Base-by-base conservation (phyloP, 73 alveolate genomes). In the Paramecium sonneborni region DNA sequence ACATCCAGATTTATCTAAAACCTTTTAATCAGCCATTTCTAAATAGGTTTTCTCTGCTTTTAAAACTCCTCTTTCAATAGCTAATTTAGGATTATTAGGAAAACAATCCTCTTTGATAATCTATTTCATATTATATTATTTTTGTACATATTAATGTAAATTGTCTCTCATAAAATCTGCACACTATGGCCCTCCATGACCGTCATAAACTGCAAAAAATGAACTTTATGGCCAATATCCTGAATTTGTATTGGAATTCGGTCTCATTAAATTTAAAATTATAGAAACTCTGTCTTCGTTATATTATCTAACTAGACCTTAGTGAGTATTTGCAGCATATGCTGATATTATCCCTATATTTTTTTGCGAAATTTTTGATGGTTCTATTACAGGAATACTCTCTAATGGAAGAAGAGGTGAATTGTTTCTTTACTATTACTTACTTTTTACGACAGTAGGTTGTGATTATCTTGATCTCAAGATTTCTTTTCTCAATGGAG, bases 281-380 rank as follows among this genome's bases (percentile, higher is more conserved):
- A 96, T 96, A 6, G 97, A 95, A 12, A 95, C 98, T 91, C 97
- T 57, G 41, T 96, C 98, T 92, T 96, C 98, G 62, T 96, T 96
- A 38, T 96, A 95, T 32, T 93, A 74, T 55, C 98, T 86, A 26
- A 96, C 94, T 91, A 97, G 72, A 35, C 99, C 99, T 95, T 97
- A 95, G 79, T 96, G 96, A 14, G 99, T 97, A 88, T 97, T 97
- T 46, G 99, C 99, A 11, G 98, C 98, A 94, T 98, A 98, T 1
- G 98, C 94, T 91, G 94, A 69, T 24, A 98, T 88, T 7, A 95
- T 89, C 37, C 99, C 99, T 92, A 76, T 91, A 85, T 95, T 92
- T 87, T 96, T 96, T 32, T 79, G 90, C 4, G 99, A 97, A 30
- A 92, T 91, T 93, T 96, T 97, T 6, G 97, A 79, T 28, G 96